Base-by-base conservation (phyloP, 2,329 filamentous ascomycete genomes). In the Xylariales sp. region DNA sequence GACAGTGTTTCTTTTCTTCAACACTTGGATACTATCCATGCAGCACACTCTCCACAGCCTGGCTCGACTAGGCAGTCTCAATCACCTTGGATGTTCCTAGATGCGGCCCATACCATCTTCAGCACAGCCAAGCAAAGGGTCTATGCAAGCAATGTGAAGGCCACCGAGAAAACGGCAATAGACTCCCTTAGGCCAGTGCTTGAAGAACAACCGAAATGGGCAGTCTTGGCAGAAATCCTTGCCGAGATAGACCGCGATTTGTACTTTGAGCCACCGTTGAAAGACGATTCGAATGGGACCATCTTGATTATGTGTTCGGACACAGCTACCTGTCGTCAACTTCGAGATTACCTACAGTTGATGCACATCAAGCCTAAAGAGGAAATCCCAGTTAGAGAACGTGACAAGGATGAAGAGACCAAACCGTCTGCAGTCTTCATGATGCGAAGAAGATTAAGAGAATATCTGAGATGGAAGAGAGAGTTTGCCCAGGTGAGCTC, bases 281-380 rank as follows among this genome's bases (percentile, higher is more conserved):
- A 78, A 40, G 88, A 93, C 57, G 87, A 89, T 52, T 95, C 89
- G 0, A 95, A 89, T 55, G 86, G 87, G n/a, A 88, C 87, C 3
- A 88, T 95, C 34, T 67, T 98, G 23, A 88, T 98, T 57, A 97
- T 98, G 93, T 97, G 91, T 56, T 83, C 84, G 18, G 91, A 95
- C 52, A 81, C 86, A 40, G 80, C 82, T 40, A 95, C 88, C 7
- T 95, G 88, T 54, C 78, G 85, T 12, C 93, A 98, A 52, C 69
- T 98, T 29, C 81, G 88, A 46, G 91, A 97, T 57, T 97, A 91
- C 56, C 67, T 98, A 15, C 85, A 95, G 57, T 89, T 81, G 6
- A 96, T 95, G 88, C 80, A 94, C 54, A 74, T 90, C 19, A 79
- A 76, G 38, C 72, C 80, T 37, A 73, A 59, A 52, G 56, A 53